Evolutionary conservation across 75 land plant species (phyloP), one percentile per base, ranked within the genome.

Genomic region (Pseudotsuga menziesii): DNA sequence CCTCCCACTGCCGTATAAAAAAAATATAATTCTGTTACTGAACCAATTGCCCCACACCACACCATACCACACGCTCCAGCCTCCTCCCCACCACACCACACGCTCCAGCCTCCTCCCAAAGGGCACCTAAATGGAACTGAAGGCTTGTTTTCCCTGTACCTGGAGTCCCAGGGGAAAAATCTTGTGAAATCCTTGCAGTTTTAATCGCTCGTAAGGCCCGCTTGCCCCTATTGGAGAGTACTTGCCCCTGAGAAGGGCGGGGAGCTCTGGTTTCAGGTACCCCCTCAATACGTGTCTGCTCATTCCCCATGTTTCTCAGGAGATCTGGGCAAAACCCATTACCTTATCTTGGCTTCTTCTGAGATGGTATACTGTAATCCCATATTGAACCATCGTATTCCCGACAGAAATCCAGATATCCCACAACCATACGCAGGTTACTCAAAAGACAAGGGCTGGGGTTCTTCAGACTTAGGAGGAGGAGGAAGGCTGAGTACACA

Each of bases 341-440:
- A 35, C 29, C 69, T 64, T 5, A 5, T 15, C 29, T 16, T 32
- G 69, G 41, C 19, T 29, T 64, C 5, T 32, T 64, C 6, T 64
- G 69, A 64, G 69, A 64, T 64, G 69, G 69, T 64, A 32, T 64
- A 64, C 69, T 32, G 69, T 32, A 64, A 64, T 36, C 35, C 20
- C 69, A 32, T 29, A 29, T 36, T 64, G 69, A 36, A 36, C 17
- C 39, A 64, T 64, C 69, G 19, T 16, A 64, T 64, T 64, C 29
- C 41, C 41, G 32, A 64, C 69, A 64, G 69, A 64, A 25, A 64
- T 64, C 69, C 41, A 17, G 19, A 32, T 64, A 32, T 32, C 15
- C 39, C 7, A 19, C 69, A 64, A 29, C 9, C 69, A 11, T 32
- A 36, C 35, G 29, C 35, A 16, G 39, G 19, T 17, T 35, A 64